A percentile compares a stretch with the other conserved stretches of the same genome.
These are phyloP conservation scores for Camelina sativa DNA, from an alignment of 345 rosid genomes.

Conservation along the genomic window DNA sequence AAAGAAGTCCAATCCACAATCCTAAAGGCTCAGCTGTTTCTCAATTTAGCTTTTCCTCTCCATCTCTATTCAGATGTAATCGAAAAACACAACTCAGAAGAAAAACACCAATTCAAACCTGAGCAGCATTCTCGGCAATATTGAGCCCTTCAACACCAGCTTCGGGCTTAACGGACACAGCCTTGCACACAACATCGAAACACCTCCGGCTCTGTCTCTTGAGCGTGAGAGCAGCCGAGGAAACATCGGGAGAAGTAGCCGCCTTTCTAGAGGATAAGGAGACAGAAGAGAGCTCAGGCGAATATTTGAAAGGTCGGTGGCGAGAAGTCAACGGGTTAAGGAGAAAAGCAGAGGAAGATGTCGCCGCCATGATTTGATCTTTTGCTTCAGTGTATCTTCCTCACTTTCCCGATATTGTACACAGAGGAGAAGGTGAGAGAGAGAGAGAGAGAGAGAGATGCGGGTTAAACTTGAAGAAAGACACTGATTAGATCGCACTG, in stretches of 20 bases:
- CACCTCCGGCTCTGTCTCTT: conserved; percentile 42
- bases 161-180: conserved; percentile 56
- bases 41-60: conserved; percentile 26
- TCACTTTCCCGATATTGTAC: conserved; percentile 29
- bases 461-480: conserved; percentile 13
- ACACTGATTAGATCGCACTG: conserved; percentile 1
- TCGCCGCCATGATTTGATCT: conserved; percentile 45
- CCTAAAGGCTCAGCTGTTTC: neutral
- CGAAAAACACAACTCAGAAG: too few species aligned
- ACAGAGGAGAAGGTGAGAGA: neutral
- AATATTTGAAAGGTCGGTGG: conserved; percentile 29
- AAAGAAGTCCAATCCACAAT: conserved; percentile 18
- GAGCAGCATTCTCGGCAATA: conserved; percentile 88
- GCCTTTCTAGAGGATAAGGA: conserved; percentile 40
- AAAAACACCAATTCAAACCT: conserved; percentile 48
- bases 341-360: conserved; percentile 52
- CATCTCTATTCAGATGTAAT: conserved; percentile 9
- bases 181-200: conserved; percentile 60
- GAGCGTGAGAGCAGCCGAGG: conserved; percentile 30
- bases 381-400: conserved; percentile 18
- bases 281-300: conserved; percentile 34
- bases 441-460: conserved; percentile 29
- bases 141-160: conserved; percentile 66
- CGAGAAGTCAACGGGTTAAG: conserved; percentile 54
- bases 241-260: conserved; percentile 29